phyloP scores from a whole-genome alignment of 1,284 basidiomycete genomes.

The Microbotryum silenes-acaulis region DNA sequence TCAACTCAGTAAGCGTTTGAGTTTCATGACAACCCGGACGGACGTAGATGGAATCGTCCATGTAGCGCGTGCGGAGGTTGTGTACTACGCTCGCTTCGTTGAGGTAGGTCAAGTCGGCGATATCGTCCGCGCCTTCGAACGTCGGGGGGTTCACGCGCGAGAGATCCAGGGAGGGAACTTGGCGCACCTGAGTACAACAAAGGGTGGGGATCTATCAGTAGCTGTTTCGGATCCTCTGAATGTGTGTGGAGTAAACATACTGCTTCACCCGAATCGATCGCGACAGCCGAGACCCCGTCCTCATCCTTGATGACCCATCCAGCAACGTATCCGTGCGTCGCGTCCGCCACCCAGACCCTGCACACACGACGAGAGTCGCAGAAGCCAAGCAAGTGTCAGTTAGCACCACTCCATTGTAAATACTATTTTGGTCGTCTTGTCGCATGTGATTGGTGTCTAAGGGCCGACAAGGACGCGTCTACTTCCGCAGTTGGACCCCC shows the following conservation, averaged over 20 bases:
- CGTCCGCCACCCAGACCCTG: conserved; percentile 81
- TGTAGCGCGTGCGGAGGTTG: conserved; percentile 85
- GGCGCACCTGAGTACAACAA: conserved; percentile 10
- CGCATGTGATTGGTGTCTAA: too few species aligned
- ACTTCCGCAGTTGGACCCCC: not conserved
- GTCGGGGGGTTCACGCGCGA: conserved; percentile 74
- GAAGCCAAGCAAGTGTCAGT: not conserved
- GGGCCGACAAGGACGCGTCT: not conserved
- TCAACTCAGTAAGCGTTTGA: too few species aligned
- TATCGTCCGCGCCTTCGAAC: conserved; percentile 96
- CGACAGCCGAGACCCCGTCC: conserved; percentile 59
- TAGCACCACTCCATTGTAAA: too few species aligned
- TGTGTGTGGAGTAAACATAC: conserved; percentile 43
- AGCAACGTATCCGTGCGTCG: conserved; percentile 77
- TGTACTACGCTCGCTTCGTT: conserved; percentile 99
- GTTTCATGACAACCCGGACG: conserved; percentile 41
- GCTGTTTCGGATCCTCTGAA: too few species aligned
- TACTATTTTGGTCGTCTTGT: too few species aligned
- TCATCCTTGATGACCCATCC: conserved; percentile 77
- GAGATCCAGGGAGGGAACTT: conserved; percentile 22
- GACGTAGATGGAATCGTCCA: conserved; percentile 89
- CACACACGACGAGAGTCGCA: not conserved
- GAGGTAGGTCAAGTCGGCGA: conserved; percentile 93
- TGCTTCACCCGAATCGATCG: conserved; percentile 70
- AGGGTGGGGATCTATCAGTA: not conserved